phyloP scores from a whole-genome alignment of 1,284 basidiomycete genomes.

The Porphyrellus sp. region DNA sequence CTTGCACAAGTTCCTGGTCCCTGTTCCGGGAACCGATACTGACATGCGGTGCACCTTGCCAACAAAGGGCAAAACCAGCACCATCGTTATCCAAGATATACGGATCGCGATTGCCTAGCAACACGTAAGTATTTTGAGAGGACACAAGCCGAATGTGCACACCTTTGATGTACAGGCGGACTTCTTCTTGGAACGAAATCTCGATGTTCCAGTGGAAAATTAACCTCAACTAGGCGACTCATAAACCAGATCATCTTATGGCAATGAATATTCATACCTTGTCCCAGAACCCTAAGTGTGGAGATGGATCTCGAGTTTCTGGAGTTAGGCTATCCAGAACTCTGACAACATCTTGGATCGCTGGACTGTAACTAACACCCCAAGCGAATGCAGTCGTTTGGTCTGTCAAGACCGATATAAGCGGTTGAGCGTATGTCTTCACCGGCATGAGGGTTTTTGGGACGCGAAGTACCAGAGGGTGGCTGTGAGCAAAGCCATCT shows the following conservation, averaged over 20 bases:
- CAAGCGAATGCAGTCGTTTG: conserved; percentile 79
- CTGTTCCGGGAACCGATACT: conserved; percentile 73
- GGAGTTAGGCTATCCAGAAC: conserved; percentile 82
- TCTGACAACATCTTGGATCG: conserved; percentile 84
- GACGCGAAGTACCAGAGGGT: conserved; percentile 62
- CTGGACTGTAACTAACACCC: conserved; percentile 87
- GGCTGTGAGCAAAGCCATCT: conserved; percentile 51
- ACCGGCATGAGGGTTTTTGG: conserved; percentile 96
- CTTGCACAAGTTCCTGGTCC: conserved; percentile 81
- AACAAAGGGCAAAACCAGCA: conserved; percentile 87
- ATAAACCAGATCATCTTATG: neutral
- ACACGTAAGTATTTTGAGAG: conserved; percentile 16
- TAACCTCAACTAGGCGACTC: conserved; percentile 61
- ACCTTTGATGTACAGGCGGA: conserved; percentile 87
- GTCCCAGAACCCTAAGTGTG: conserved; percentile 93
- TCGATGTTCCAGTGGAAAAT: conserved; percentile 83
- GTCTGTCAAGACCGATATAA: conserved; percentile 63
- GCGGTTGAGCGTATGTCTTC: conserved; percentile 85
- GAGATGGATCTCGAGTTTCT: conserved; percentile 83
- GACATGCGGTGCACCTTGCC: conserved; percentile 76
- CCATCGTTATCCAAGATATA: conserved; percentile 73
- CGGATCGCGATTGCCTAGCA: conserved; percentile 79
- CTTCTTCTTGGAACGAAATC: conserved; percentile 70
- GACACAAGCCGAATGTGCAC: conserved; percentile 11
- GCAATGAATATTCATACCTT: conserved; percentile 45